Evolutionary conservation across 2,329 filamentous ascomycete genomes (phyloP).

Genomic region (Penicillium vulpinum): DNA sequence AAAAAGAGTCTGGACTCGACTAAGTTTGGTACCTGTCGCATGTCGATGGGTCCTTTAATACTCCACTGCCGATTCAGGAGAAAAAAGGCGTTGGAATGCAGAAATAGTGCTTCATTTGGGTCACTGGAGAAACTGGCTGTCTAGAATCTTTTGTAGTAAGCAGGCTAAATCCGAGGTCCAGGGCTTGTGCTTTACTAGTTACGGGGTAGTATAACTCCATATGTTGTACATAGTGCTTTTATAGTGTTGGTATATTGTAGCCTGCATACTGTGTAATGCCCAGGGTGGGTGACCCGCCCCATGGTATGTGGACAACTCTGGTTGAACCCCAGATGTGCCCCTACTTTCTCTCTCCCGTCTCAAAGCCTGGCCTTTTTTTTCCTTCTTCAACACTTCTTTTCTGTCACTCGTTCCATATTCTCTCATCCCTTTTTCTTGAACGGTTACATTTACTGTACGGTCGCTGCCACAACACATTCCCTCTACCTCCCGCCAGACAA

Average conservation of each 20-base stretch:
- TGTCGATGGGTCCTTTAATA: slow-evolving; percentile 5
- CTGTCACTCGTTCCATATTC: slow-evolving; percentile 5
- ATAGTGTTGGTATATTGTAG: not conserved
- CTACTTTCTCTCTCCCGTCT: slow-evolving; percentile 4
- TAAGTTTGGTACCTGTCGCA: slow-evolving; percentile 11
- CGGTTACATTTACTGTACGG: not conserved
- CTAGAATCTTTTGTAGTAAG: slow-evolving; percentile 2
- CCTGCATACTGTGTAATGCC: not conserved
- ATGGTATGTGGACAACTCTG: slow-evolving; percentile 11
- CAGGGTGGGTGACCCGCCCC: slow-evolving; percentile 9
- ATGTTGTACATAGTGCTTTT: no score
- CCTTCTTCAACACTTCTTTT: not conserved
- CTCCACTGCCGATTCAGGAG: slow-evolving; percentile 5
- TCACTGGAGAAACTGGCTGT: slow-evolving; percentile 1
- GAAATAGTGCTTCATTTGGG: not conserved
- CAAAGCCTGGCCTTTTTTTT: not conserved
- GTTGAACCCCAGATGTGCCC: slow-evolving; percentile 12
- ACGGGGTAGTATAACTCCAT: no score
- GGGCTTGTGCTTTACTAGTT: no score
- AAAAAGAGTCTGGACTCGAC: slow-evolving; percentile 3
- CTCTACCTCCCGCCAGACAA: not conserved
- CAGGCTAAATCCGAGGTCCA: no score
- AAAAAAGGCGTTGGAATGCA: not conserved
- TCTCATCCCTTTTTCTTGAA: not conserved
- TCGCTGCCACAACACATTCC: not conserved